phyloP scores from a whole-genome alignment of 768 basidiomycete species.

The Boletus coccyginus region DNA sequence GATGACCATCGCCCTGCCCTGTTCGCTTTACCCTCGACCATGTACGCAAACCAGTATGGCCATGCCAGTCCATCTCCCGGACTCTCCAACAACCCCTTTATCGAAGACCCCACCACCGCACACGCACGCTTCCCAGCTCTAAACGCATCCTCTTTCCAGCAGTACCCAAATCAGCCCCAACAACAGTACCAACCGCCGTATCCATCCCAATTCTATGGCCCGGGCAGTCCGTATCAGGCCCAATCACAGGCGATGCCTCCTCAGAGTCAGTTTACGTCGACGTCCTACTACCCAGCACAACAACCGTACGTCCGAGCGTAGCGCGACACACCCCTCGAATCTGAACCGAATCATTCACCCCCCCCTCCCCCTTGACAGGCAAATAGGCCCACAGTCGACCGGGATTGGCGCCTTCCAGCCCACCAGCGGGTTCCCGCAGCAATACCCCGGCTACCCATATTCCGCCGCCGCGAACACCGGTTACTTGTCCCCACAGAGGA shows the following conservation, averaged over 20 bases:
- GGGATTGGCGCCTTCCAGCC: conserved; percentile 43
- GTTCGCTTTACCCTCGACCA: conserved; percentile 11
- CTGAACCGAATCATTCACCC: not conserved
- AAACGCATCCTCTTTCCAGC: conserved; percentile 25
- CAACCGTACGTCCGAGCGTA: conserved; percentile 13
- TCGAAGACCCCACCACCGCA: conserved; percentile 47
- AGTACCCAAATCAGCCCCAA: conserved; percentile 25
- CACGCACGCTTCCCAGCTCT: conserved; percentile 67
- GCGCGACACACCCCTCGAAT: not conserved
- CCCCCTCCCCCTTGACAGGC: conserved; percentile 13
- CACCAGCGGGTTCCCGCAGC: conserved; percentile 56
- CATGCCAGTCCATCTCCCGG: conserved; percentile 18
- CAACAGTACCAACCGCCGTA: conserved; percentile 41
- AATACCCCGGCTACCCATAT: conserved; percentile 34
- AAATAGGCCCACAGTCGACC: conserved; percentile 32
- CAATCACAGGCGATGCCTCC: conserved; percentile 18
- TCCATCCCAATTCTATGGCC: conserved; percentile 14
- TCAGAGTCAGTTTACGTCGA: conserved; percentile 22
- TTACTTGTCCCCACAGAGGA: conserved; percentile 22
- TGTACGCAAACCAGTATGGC: conserved; percentile 44
- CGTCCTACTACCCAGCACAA: conserved; percentile 22
- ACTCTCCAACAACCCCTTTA: conserved; percentile 67
- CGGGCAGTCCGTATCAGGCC: conserved; percentile 8
- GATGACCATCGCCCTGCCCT: not conserved
- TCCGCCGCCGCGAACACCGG: conserved; percentile 22